These are phyloP conservation scores for Phytopythium oedochilum DNA, from an alignment of 352 stramenopile species.

Conservation along the genomic window DNA sequence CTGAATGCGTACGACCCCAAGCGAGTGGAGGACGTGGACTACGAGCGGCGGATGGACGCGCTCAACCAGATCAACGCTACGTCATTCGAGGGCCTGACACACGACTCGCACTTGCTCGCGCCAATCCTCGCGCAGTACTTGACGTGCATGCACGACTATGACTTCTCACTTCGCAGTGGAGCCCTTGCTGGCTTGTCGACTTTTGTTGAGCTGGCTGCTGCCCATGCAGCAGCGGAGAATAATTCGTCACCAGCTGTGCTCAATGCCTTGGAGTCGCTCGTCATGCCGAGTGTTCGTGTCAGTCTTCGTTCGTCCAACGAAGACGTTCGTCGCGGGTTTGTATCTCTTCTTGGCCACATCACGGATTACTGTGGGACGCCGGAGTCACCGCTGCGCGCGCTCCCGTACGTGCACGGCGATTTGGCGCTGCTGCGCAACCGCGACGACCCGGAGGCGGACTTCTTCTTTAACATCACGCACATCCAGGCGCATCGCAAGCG, in stretches of 20 bases:
- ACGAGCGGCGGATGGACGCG: constrained; percentile 69
- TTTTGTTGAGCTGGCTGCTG: constrained; percentile 42
- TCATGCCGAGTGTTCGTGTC: constrained; percentile 85
- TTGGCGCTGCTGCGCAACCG: constrained; percentile 64
- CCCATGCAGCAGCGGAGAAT: constrained; percentile 17
- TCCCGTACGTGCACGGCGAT: constrained; percentile 61
- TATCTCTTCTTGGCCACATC: constrained; percentile 74
- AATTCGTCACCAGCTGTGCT: constrained; percentile 21
- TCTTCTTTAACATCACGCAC: constrained; percentile 99
- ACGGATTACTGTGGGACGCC: constrained; percentile 31
- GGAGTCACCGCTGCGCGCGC: neutral
- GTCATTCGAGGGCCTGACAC: constrained; percentile 53
- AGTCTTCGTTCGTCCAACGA: constrained; percentile 78
- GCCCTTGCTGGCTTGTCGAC: constrained; percentile 55
- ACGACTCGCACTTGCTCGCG: constrained; percentile 67
- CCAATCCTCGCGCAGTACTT: constrained; percentile 75
- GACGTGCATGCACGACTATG: constrained; percentile 76
- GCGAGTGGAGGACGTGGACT: constrained; percentile 82
- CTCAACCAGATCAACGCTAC: constrained; percentile 64
- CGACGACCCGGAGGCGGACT: constrained; percentile 94
- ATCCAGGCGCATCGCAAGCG: constrained; percentile 96
- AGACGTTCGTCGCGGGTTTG: constrained; percentile 78
- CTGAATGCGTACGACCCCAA: constrained; percentile 81
- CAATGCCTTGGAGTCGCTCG: constrained; percentile 80
- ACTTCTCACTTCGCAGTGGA: constrained; percentile 80